These are phyloP conservation scores for Microbotryum scabiosae DNA, from an alignment of 1,284 basidiomycete species.

Conservation along the genomic window DNA sequence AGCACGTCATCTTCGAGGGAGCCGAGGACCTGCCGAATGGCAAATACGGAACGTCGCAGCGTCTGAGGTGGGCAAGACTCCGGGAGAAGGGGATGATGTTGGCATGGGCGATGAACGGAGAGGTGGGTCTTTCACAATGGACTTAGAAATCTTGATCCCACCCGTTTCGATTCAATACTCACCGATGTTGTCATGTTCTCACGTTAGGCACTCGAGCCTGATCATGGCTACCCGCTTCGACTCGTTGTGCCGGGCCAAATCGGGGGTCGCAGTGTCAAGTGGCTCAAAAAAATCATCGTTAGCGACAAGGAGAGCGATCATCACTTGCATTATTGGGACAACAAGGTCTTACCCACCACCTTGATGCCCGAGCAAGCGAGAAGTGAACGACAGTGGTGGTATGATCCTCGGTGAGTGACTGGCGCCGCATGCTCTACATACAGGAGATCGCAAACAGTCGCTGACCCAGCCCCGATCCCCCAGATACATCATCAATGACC, in stretches of 20 bases:
- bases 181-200: not conserved
- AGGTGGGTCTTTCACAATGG: constrained; percentile 13
- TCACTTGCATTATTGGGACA: constrained; percentile 50
- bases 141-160: constrained; percentile 14
- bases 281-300: constrained; percentile 55
- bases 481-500: constrained; percentile 45
- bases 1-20: constrained; percentile 59
- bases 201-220: constrained; percentile 44
- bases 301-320: constrained; percentile 52
- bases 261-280: constrained; percentile 45
- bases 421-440: constrained; percentile 38
- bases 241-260: constrained; percentile 46
- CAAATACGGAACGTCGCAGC: constrained; percentile 57
- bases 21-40: constrained; percentile 55
- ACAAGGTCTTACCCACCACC: constrained; percentile 55
- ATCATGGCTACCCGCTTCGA: constrained; percentile 59
- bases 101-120: constrained; percentile 57
- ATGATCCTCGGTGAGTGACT: constrained; percentile 48
- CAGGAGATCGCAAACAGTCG: constrained; percentile 40
- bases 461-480: constrained; percentile 3
- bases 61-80: constrained; percentile 48
- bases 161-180: no score
- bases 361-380: constrained; percentile 53
- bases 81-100: constrained; percentile 53
- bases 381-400: constrained; percentile 55